A percentile compares a stretch with the other conserved stretches of the same genome.
Conservation (phyloP, 192 early-diverging fungal species). For the Radiomyces spectabilis region DNA sequence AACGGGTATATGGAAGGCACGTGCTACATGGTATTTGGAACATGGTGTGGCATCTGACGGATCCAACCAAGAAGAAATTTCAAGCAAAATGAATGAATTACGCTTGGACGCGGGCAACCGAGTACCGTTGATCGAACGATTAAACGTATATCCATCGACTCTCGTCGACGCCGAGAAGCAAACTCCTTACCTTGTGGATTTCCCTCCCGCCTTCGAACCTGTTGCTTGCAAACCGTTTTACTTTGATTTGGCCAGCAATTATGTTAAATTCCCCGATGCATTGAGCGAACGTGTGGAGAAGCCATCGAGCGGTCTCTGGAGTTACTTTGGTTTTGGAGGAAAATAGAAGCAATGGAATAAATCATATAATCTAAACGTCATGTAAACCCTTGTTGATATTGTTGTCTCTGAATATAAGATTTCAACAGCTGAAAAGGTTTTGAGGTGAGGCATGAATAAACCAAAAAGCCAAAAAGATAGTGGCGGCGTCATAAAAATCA, state of each 20-base stretch:
- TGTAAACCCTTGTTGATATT: too few species aligned
- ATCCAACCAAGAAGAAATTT: constrained; percentile 10
- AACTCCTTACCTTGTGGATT: constrained; percentile 49
- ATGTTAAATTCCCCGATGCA: constrained; percentile 48
- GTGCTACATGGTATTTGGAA: constrained; percentile 42
- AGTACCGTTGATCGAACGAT: constrained; percentile 39
- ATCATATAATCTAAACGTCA: too few species aligned
- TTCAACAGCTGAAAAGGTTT: too few species aligned
- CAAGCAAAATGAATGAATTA: constrained; percentile 30
- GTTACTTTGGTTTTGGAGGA: constrained; percentile 18
- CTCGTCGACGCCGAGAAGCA: constrained; percentile 4
- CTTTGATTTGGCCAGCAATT: constrained; percentile 71
- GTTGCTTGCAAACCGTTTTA: constrained; percentile 70
- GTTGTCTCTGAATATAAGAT: too few species aligned
- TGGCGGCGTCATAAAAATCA: too few species aligned
- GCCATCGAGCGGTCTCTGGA: constrained; percentile 4
- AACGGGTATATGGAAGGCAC: constrained; percentile 45
- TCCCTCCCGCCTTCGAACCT: constrained; percentile 56
- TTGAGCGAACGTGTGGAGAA: constrained; percentile 9
- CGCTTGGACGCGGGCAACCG: constrained; percentile 30
- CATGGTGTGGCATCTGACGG: constrained; percentile 25
- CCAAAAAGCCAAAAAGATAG: too few species aligned
- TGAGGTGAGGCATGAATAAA: too few species aligned
- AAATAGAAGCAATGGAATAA: neutral
- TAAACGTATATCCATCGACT: constrained; percentile 46